phyloP scores from a whole-genome alignment of 108 stramenopile species.

The Skeletonema potamos region DNA sequence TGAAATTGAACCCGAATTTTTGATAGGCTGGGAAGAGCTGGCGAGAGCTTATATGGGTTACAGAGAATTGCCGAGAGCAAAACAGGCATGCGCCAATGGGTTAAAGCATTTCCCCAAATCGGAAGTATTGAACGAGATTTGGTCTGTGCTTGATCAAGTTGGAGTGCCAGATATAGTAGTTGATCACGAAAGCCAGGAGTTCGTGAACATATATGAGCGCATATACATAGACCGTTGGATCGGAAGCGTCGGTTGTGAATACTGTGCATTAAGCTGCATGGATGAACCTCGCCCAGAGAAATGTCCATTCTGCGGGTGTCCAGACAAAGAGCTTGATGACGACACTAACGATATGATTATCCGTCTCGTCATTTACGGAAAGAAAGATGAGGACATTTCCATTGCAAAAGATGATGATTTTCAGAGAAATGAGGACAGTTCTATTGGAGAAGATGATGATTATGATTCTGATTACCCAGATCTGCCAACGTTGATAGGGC shows the following conservation, averaged over 20 bases:
- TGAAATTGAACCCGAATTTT: neutral
- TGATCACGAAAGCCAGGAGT: constrained; percentile 3
- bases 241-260: neutral
- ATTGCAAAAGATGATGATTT: neutral
- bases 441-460: neutral
- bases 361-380: neutral
- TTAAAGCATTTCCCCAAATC: neutral
- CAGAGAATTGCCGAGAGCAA: neutral
- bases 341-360: neutral
- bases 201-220: neutral
- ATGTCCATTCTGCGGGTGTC: constrained; percentile 7
- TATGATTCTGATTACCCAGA: neutral
- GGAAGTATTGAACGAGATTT: neutral
- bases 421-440: neutral
- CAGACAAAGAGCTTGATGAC: constrained; percentile 7
- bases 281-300: neutral
- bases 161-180: neutral
- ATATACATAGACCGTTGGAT: neutral
- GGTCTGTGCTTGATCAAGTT: neutral
- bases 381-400: neutral
- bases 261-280: neutral
- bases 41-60: neutral
- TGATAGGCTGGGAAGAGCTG: neutral
- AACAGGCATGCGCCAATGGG: neutral
- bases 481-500: neutral